A percentile compares a stretch with the other conserved stretches of the same genome.
These are phyloP conservation scores for Epithele typhae DNA, from an alignment of 768 basidiomycete species.

Conservation along the genomic window DNA sequence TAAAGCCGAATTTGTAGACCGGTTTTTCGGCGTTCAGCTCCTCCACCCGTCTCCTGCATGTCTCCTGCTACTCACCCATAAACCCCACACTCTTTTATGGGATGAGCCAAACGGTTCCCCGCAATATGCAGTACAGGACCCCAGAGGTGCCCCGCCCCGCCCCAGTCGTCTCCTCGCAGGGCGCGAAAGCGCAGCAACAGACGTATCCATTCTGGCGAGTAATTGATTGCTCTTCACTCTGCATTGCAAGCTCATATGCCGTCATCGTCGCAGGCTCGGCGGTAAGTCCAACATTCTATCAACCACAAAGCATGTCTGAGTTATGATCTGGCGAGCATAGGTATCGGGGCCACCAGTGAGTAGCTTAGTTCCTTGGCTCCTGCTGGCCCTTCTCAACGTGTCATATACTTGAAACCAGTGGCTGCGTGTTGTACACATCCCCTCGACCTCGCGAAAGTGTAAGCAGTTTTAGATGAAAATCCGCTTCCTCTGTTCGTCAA, in stretches of 20 bases:
- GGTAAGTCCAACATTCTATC: conserved; percentile 21
- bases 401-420: too few species aligned
- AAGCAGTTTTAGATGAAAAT: conserved; percentile 19
- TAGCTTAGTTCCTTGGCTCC: neutral
- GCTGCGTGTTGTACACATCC: conserved; percentile 82
- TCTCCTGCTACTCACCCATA: too few species aligned
- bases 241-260: neutral
- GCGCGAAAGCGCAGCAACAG: conserved; percentile 9
- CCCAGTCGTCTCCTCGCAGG: neutral
- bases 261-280: conserved; percentile 26
- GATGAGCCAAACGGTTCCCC: too few species aligned
- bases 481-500: neutral
- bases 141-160: neutral
- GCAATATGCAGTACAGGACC: conserved; percentile 2
- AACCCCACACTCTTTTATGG: too few species aligned
- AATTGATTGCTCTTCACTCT: neutral
- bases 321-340: too few species aligned
- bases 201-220: conserved; percentile 29
- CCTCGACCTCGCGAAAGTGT: conserved; percentile 85
- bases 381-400: neutral
- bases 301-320: too few species aligned
- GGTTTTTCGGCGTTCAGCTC: too few species aligned
- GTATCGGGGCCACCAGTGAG: conserved; percentile 34
- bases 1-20: too few species aligned
- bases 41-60: too few species aligned